phyloP scores from a whole-genome alignment of 306 rosid species.

The Gastrolobium bilobum region DNA sequence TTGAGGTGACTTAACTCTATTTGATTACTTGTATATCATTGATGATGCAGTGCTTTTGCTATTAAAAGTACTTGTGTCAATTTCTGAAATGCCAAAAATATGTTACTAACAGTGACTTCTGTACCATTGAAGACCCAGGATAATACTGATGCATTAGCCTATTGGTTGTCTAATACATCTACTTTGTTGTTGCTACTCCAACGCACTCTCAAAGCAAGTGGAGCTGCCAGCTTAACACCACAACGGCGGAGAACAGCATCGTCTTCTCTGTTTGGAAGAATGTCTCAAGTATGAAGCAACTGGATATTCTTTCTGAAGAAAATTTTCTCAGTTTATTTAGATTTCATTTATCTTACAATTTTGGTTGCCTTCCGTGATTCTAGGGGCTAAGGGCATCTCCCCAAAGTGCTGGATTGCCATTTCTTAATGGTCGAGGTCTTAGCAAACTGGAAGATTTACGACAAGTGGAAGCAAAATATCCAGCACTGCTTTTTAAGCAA shows the following conservation, averaged over 20 bases:
- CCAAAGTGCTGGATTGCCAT: conserved; percentile 90
- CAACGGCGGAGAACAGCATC: conserved; percentile 94
- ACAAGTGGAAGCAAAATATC: conserved; percentile 99
- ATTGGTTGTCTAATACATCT: conserved; percentile 98
- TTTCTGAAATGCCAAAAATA: conserved; percentile 37
- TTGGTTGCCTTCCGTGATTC: conserved; percentile 45
- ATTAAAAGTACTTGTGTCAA: conserved; percentile 22
- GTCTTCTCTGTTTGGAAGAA: conserved; percentile 96
- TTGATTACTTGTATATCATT: conserved; percentile 41
- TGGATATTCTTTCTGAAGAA: conserved; percentile 41
- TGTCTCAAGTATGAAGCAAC: conserved; percentile 88
- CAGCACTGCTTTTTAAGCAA: conserved; percentile 96
- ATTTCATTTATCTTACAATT: conserved; percentile 39
- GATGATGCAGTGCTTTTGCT: conserved; percentile 43
- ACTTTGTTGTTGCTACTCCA: conserved; percentile 94
- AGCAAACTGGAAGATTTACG: conserved; percentile 93
- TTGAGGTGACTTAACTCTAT: conserved; percentile 70
- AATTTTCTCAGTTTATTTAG: conserved; percentile 19
- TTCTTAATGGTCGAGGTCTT: conserved; percentile 89
- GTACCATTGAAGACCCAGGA: conserved; percentile 78
- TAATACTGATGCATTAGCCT: conserved; percentile 85
- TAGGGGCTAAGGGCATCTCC: conserved; percentile 97
- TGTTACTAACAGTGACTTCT: conserved; percentile 50
- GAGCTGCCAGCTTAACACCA: conserved; percentile 99
- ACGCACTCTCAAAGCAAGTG: conserved; percentile 99